Conservation (phyloP, 352 stramenopile species). For the Phytophthora pini region DNA sequence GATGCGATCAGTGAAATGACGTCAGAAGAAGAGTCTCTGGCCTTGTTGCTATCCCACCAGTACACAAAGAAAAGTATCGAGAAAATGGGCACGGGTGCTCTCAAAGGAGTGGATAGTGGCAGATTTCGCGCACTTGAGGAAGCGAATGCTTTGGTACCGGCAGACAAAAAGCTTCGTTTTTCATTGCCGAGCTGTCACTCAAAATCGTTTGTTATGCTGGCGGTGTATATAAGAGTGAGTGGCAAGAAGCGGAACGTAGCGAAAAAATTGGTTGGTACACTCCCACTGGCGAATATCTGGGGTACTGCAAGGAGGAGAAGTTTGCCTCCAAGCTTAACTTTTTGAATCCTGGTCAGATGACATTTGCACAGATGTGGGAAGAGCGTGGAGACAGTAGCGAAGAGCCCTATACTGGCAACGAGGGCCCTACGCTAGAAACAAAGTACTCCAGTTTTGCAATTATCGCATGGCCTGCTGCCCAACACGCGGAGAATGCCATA, state of each 20-base stretch:
- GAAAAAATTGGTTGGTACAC: constrained; percentile 21
- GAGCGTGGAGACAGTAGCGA: constrained; percentile 7
- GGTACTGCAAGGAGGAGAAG: neutral
- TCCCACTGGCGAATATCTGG: constrained; percentile 3
- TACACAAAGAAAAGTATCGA: constrained; percentile 20
- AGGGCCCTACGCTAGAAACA: constrained; percentile 15
- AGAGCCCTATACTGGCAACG: constrained; percentile 27
- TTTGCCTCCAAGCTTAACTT: constrained; percentile 17
- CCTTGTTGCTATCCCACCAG: constrained; percentile 19
- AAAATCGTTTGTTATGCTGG: constrained; percentile 1
- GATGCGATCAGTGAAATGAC: constrained; percentile 5
- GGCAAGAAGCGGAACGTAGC: constrained; percentile 10
- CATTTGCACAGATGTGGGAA: constrained; percentile 19
- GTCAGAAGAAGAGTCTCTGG: constrained; percentile 3
- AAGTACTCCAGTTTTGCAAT: constrained; percentile 28
- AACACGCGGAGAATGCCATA: constrained; percentile 4
- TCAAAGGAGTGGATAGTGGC: constrained; percentile 22
- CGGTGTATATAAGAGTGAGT: neutral
- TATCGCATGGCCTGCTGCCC: constrained; percentile 19
- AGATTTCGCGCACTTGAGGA: constrained; percentile 6
- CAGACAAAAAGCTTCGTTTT: constrained; percentile 14
- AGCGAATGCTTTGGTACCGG: constrained; percentile 4
- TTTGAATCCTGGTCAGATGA: constrained; percentile 29
- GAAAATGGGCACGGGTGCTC: constrained; percentile 8
- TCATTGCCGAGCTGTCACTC: constrained; percentile 18